Evolutionary conservation across 192 early-diverging fungal genomes (phyloP).

Genomic region (Funneliformis mosseae): DNA sequence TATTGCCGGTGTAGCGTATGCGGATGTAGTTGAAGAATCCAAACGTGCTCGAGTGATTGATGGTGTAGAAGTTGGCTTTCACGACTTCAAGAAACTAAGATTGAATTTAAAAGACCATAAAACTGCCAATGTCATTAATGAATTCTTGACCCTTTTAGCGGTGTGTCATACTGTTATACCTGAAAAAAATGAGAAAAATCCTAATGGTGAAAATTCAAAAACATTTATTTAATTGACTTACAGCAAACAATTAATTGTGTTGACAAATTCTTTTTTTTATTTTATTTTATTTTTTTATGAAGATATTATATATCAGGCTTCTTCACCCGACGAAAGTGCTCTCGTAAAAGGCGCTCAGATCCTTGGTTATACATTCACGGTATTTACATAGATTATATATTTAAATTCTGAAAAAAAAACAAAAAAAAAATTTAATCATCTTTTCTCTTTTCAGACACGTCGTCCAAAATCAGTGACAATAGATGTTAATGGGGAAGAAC

Average conservation of each 20-base stretch:
- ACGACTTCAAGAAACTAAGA: constrained; percentile 63
- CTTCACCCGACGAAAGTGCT: constrained; percentile 96
- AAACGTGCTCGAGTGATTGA: constrained; percentile 79
- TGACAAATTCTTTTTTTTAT: neutral
- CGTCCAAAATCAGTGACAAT: constrained; percentile 62
- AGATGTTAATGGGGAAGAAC: constrained; percentile 43
- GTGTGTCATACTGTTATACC: constrained; percentile 99
- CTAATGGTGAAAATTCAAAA: constrained; percentile 34
- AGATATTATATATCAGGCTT: constrained; percentile 89
- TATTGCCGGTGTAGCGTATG: constrained; percentile 90
- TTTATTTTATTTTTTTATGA: constrained; percentile 34
- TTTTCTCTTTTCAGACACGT: constrained; percentile 46
- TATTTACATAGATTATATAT: constrained; percentile 28
- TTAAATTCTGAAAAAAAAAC: too few species aligned
- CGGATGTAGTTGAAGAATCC: constrained; percentile 87
- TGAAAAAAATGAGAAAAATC: constrained; percentile 58
- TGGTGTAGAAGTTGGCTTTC: constrained; percentile 67
- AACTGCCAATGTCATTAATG: constrained; percentile 70
- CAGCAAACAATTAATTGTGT: neutral
- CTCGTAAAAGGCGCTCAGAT: constrained; percentile 77
- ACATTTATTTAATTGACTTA: neutral
- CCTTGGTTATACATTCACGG: constrained; percentile 68
- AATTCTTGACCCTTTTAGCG: constrained; percentile 88
- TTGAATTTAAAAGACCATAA: constrained; percentile 61
- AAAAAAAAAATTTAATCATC: too few species aligned